Evolutionary conservation across 2,329 filamentous ascomycete genomes (phyloP).

Genomic region (Fusarium dlaminii): DNA sequence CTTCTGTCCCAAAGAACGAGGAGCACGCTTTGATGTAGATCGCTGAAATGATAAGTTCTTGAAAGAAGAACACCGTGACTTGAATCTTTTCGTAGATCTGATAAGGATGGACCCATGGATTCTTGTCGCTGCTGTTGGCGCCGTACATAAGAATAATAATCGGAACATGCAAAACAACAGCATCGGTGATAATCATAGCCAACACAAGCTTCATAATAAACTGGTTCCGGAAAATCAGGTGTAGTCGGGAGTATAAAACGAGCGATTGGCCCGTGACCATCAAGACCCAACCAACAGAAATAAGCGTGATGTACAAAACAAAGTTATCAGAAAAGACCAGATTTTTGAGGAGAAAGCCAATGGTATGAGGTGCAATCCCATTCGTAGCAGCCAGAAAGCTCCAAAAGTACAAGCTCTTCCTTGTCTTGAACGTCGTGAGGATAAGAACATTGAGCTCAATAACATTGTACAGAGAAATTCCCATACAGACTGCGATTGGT

Average conservation of each 20-base stretch:
- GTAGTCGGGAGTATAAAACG: constrained; percentile 70
- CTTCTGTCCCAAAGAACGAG: constrained; percentile 4
- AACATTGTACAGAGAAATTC: constrained; percentile 46
- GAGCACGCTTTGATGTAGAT: constrained; percentile 55
- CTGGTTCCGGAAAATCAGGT: constrained; percentile 64
- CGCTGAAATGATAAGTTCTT: constrained; percentile 63
- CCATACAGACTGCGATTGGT: constrained; percentile 22
- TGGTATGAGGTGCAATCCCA: constrained; percentile 49
- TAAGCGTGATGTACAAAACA: constrained; percentile 40
- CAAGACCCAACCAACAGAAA: constrained; percentile 44
- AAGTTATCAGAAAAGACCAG: constrained; percentile 10
- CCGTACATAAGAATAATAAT: constrained; percentile 67
- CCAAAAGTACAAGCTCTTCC: constrained; percentile 51
- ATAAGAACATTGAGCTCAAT: constrained; percentile 48
- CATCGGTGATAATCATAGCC: constrained; percentile 66
- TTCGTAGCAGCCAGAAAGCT: constrained; percentile 46
- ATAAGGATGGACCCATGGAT: constrained; percentile 47
- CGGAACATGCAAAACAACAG: constrained; percentile 57
- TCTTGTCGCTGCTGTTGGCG: constrained; percentile 49
- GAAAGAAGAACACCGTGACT: constrained; percentile 63
- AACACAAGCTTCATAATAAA: constrained; percentile 59
- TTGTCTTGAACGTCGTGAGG: constrained; percentile 45
- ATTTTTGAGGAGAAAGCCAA: constrained; percentile 57
- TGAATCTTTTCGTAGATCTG: constrained; percentile 63
- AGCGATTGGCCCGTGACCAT: constrained; percentile 71